Conservation (phyloP, 2,329 filamentous ascomycete species). For the Calonectria leucothoes region DNA sequence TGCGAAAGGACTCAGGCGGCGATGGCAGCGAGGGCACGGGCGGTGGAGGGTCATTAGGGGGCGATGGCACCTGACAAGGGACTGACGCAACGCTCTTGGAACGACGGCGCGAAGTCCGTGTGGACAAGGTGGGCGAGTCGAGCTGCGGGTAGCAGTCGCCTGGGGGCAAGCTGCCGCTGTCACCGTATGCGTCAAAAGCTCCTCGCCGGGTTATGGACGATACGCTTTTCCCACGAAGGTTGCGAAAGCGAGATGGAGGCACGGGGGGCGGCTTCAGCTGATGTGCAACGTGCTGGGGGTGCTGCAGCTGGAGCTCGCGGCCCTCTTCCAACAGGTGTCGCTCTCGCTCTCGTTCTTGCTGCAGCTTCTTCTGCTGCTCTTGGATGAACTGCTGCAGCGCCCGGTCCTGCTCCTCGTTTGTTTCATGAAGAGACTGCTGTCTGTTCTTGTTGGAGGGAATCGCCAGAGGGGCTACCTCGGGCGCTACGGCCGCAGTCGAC, state of each 20-base stretch:
- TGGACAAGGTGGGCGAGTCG: slow-evolving; percentile 32
- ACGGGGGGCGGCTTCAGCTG: slow-evolving; percentile 33
- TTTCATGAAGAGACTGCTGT: not conserved
- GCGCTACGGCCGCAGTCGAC: slow-evolving; percentile 16
- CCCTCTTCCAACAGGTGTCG: slow-evolving; percentile 11
- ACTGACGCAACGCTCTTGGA: slow-evolving; percentile 42
- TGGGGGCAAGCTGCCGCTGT: slow-evolving; percentile 27
- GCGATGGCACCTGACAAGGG: slow-evolving; percentile 21
- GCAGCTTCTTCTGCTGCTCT: slow-evolving; percentile 25
- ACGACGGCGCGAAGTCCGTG: slow-evolving; percentile 30
- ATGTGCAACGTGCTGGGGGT: slow-evolving; percentile 20
- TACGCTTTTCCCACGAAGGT: slow-evolving; percentile 49
- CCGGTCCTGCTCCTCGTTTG: slow-evolving; percentile 1
- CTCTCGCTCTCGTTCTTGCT: slow-evolving; percentile 20
- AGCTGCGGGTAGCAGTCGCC: slow-evolving; percentile 40
- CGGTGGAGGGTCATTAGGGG: slow-evolving; percentile 9
- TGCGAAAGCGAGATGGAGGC: slow-evolving; percentile 46
- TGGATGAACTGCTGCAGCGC: slow-evolving; percentile 22
- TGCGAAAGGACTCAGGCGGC: slow-evolving; percentile 8
- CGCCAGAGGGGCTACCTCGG: slow-evolving; percentile 20
- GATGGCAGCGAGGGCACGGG: slow-evolving; percentile 12
- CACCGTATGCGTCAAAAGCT: slow-evolving; percentile 45
- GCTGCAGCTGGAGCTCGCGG: slow-evolving; percentile 15
- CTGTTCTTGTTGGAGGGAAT: not conserved
- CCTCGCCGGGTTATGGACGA: slow-evolving; percentile 39